Evolutionary conservation across 1,284 basidiomycete species (phyloP).

Genomic region (Malassezia caprae): DNA sequence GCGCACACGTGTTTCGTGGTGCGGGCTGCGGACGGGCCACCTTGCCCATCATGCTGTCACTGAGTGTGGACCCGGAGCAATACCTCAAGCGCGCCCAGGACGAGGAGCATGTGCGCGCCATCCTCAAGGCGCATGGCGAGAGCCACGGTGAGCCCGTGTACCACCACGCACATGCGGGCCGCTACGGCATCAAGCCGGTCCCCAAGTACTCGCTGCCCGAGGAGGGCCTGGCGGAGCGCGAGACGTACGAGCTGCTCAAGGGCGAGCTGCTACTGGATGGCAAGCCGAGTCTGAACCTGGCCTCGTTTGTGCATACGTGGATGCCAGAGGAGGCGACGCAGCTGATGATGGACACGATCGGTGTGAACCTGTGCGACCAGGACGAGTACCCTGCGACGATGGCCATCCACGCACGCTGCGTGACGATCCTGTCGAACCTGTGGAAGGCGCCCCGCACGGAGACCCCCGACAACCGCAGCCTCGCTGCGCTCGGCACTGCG

Average conservation of each 20-base stretch:
- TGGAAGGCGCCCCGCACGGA: conserved; percentile 62
- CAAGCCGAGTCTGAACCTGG: conserved; percentile 67
- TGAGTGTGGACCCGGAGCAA: conserved; percentile 39
- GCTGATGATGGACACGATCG: conserved; percentile 55
- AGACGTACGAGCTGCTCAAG: conserved; percentile 58
- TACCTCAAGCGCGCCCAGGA: conserved; percentile 30
- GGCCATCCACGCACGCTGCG: conserved; percentile 49
- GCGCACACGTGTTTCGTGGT: neutral
- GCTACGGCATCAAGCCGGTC: conserved; percentile 36
- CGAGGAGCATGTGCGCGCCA: conserved; percentile 27
- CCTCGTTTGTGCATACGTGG: conserved; percentile 55
- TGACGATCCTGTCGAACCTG: conserved; percentile 77
- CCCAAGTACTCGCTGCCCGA: conserved; percentile 50
- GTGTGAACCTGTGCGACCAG: conserved; percentile 67
- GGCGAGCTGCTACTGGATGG: conserved; percentile 62
- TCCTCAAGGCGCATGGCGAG: conserved; percentile 18
- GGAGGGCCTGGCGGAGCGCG: conserved; percentile 48
- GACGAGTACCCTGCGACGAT: conserved; percentile 68
- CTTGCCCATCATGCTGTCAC: conserved; percentile 29
- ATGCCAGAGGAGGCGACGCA: conserved; percentile 52
- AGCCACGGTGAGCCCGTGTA: conserved; percentile 15
- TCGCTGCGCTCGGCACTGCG: conserved; percentile 56
- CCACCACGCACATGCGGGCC: conserved; percentile 26
- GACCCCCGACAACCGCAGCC: conserved; percentile 24
- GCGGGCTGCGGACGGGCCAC: neutral